A percentile compares a stretch with the other conserved stretches of the same genome.
phyloP scores from a whole-genome alignment of 768 basidiomycete genomes.

The Tulasnella sp. region DNA sequence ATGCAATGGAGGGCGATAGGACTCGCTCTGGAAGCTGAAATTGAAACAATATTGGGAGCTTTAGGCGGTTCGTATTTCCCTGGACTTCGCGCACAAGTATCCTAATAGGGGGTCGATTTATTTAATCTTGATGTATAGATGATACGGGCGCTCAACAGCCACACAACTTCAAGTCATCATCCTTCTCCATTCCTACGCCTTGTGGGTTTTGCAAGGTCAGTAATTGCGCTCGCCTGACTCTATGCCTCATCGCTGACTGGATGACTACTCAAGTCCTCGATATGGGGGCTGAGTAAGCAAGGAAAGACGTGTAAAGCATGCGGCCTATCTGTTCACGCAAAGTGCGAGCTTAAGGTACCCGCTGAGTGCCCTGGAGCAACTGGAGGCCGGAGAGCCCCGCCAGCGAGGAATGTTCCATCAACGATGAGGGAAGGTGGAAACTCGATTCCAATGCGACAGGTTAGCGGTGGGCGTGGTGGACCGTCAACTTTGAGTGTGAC shows the following conservation, averaged over 20 bases:
- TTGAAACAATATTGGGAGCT: conserved; percentile 55
- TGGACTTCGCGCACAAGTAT: neutral
- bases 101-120: neutral
- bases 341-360: conserved; percentile 78
- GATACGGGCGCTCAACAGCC: conserved; percentile 69
- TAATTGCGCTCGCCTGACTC: conserved; percentile 8
- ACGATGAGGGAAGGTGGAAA: neutral
- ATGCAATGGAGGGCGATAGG: conserved; percentile 54
- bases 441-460: neutral
- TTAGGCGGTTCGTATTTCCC: conserved; percentile 55
- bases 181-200: conserved; percentile 79
- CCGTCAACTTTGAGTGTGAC: neutral
- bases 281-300: conserved; percentile 84
- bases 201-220: conserved; percentile 78
- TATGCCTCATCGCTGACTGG: neutral
- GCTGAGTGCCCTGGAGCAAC: conserved; percentile 51
- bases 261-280: conserved; percentile 53
- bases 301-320: conserved; percentile 81
- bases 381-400: conserved; percentile 15
- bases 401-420: neutral
- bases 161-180: conserved; percentile 78
- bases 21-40: conserved; percentile 59
- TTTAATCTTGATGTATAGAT: conserved; percentile 44
- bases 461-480: neutral
- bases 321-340: conserved; percentile 73